phyloP scores from a whole-genome alignment of 495 filamentous ascomycete species.

The Penicillium salamii region DNA sequence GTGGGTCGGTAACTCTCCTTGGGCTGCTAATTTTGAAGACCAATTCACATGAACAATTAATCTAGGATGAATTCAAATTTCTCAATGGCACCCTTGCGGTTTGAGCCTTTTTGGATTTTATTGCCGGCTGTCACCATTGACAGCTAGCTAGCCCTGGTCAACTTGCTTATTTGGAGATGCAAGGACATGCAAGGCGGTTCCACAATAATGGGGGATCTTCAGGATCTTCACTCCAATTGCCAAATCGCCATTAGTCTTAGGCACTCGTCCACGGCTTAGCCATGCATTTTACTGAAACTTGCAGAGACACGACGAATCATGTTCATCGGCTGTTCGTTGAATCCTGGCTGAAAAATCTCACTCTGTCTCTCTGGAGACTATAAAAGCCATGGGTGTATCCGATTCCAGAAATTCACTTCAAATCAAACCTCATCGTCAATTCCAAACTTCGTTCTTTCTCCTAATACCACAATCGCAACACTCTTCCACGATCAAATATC shows the following conservation, averaged over 20 bases:
- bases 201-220: slow-evolving; percentile 2
- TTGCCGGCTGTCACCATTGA: too few species aligned
- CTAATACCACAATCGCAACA: neutral
- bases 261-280: slow-evolving; percentile 1
- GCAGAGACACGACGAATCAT: neutral
- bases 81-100: too few species aligned
- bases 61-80: too few species aligned
- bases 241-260: slow-evolving; percentile 1
- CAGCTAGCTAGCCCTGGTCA: neutral
- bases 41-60: too few species aligned
- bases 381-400: neutral
- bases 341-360: neutral
- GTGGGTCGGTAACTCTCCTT: too few species aligned
- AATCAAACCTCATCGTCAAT: neutral
- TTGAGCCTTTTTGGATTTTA: too few species aligned
- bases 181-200: slow-evolving; percentile 5
- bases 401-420: neutral
- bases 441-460: neutral
- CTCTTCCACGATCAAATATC: neutral
- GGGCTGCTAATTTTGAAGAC: too few species aligned
- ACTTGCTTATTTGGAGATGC: neutral
- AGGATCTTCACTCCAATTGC: neutral
- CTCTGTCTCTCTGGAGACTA: neutral
- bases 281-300: neutral
- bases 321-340: neutral